These are phyloP conservation scores for Penicillium egyptiacum DNA, from an alignment of 495 filamentous ascomycete species.

Conservation along the genomic window DNA sequence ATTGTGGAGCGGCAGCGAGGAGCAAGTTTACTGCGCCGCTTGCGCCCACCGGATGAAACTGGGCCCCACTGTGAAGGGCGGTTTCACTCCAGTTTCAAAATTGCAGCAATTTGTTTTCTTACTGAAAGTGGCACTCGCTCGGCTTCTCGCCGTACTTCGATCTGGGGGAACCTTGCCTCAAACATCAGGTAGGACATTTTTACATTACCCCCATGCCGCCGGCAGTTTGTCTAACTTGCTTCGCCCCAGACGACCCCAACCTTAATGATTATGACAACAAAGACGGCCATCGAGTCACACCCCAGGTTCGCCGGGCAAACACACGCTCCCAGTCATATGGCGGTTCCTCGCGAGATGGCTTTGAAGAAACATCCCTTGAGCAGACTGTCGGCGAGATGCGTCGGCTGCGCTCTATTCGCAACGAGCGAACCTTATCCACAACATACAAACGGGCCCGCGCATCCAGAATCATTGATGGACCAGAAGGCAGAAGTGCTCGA, in stretches of 20 bases:
- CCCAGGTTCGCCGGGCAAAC: constrained; percentile 57
- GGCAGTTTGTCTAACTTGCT: constrained; percentile 18
- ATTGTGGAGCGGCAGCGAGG: constrained; percentile 62
- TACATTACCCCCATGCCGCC: constrained; percentile 1
- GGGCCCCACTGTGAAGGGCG: constrained; percentile 48
- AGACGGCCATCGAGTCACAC: constrained; percentile 57
- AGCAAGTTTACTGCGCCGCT: constrained; percentile 64
- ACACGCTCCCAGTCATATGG: constrained; percentile 73
- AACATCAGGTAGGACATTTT: constrained; percentile 57
- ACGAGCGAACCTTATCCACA: constrained; percentile 89
- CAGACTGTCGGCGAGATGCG: constrained; percentile 95
- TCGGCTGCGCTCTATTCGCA: constrained; percentile 83
- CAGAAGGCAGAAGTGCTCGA: constrained; percentile 71
- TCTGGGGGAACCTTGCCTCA: constrained; percentile 75
- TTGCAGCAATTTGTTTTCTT: constrained; percentile 94
- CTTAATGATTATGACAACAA: constrained; percentile 64
- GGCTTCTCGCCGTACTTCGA: constrained; percentile 82
- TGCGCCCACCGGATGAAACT: constrained; percentile 57
- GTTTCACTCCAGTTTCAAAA: constrained; percentile 69
- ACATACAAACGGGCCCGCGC: constrained; percentile 87
- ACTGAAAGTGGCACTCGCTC: constrained; percentile 84
- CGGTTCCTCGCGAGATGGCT: constrained; percentile 56
- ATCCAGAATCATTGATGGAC: constrained; percentile 89
- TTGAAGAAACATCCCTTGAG: constrained; percentile 78
- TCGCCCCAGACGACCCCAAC: constrained; percentile 66